These are phyloP conservation scores for Yamadazyma scolyti DNA, from an alignment of 805 yeast species.

Conservation along the genomic window DNA sequence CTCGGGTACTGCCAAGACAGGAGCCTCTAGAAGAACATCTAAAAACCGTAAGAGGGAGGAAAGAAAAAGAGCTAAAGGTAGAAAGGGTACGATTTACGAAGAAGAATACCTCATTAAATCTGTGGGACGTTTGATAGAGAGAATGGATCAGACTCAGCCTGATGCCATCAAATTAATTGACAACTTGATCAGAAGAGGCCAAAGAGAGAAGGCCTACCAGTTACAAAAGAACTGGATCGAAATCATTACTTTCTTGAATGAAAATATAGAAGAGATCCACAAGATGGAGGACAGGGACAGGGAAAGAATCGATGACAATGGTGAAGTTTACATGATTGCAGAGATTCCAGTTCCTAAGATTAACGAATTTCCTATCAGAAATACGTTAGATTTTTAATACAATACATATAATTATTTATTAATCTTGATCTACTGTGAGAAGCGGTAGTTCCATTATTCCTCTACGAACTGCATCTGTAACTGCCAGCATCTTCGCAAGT, in stretches of 20 bases:
- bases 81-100: conserved; percentile 96
- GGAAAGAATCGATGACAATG: conserved; percentile 85
- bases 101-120: conserved; percentile 91
- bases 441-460: conserved; percentile 25
- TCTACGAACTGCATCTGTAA: conserved; percentile 41
- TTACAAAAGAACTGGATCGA: conserved; percentile 66
- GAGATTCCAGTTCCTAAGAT: conserved; percentile 72
- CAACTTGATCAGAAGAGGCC: conserved; percentile 67
- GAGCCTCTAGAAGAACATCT: conserved; percentile 88
- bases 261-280: conserved; percentile 73
- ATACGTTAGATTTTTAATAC: conserved; percentile 55
- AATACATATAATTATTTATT: background rate
- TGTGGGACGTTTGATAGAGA: conserved; percentile 80
- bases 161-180: conserved; percentile 76
- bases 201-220: conserved; percentile 77
- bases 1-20: conserved; percentile 92
- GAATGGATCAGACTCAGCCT: conserved; percentile 66
- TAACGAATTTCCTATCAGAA: conserved; percentile 56
- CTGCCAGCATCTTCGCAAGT: conserved; percentile 46
- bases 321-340: conserved; percentile 72
- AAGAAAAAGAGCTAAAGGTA: conserved; percentile 92
- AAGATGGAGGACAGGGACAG: conserved; percentile 79
- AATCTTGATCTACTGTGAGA: background rate
- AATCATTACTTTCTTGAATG: conserved; percentile 51
- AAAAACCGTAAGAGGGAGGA: conserved; percentile 94